Evolutionary conservation across 1,284 basidiomycete species (phyloP), one percentile per base, ranked within the genome.

Genomic region (Cystobasidiaceae sp.): DNA sequence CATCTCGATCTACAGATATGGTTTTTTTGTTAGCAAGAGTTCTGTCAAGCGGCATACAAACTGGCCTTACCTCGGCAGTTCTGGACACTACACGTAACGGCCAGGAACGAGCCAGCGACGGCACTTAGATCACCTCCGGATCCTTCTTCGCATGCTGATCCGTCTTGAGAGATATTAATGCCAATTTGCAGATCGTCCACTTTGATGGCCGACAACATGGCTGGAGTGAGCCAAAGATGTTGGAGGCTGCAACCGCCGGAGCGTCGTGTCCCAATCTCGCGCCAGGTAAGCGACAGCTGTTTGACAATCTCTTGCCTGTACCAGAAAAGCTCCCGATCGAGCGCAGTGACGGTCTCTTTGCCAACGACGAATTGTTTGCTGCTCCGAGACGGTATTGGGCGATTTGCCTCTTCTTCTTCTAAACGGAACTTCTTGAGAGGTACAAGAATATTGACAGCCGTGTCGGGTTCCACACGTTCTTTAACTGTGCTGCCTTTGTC

Each of bases 361-460:
- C 86, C 82, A 0, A 97, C 87, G 17, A 97, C 86, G 75, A 93
- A 97, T 75, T 98, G 94, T n/a, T 92, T 82, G 66, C 89, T 85
- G 3, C 88, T 87, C 33, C 94, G 78, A 4, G 86, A 85, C 0
- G 94, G 94, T 65, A 97, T 90, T 0, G 88, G 83, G 44, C 80
- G 80, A 2, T 82, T 81, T 9, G 85, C 76, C 3, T 82, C 76
- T n/a, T 82, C 82, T 30, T 83, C 80, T 0, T 84, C 73, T 3
- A 96, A 77, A 0, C 81, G 77, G 58, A 89, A 80, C 67, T 87
- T 86, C 70, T 82, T 84, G 45, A 96, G 77, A 0, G 93, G 91
- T 15, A 97, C 78, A 11, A 92, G 78, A 52, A 96, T 80, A 46
- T 90, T 93, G 72, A 86, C 84, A 7, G 87, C 92, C 6, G 89